Percentiles rank a stretch among this genome's conserved stretches.
phyloP scores from a whole-genome alignment of 352 stramenopile genomes.

The Pythium monospermum region DNA sequence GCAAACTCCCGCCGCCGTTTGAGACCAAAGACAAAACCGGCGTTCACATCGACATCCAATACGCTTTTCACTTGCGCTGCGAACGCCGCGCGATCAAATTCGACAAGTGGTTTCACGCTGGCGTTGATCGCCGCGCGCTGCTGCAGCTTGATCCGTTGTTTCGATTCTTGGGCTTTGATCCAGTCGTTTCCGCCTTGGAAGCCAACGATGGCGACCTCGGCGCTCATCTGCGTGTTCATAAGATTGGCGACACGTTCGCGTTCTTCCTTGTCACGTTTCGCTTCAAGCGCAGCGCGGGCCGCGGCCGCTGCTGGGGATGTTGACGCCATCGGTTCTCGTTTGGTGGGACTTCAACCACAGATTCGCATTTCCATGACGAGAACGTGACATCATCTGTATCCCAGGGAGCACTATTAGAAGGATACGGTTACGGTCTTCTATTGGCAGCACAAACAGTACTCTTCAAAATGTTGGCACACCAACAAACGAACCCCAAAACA shows the following conservation, averaged over 20 bases:
- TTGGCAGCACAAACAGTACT: conserved; percentile 3
- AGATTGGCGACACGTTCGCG: conserved; percentile 9
- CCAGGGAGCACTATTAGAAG: background rate
- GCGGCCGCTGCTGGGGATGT: conserved; percentile 1
- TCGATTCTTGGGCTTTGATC: conserved; percentile 35
- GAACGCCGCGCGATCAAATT: conserved; percentile 62
- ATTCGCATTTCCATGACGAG: too few relatives aligned
- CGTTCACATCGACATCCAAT: conserved; percentile 56
- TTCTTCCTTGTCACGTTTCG: conserved; percentile 19
- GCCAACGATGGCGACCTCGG: conserved; percentile 18
- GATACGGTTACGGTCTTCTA: conserved; percentile 1
- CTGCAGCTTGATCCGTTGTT: conserved; percentile 33
- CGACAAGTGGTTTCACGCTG: conserved; percentile 29
- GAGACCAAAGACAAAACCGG: conserved; percentile 80
- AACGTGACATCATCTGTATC: too few relatives aligned
- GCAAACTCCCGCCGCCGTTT: conserved; percentile 79
- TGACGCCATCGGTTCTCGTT: background rate
- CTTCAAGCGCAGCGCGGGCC: conserved; percentile 16
- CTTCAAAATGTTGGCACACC: too few relatives aligned
- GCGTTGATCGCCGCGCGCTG: conserved; percentile 27
- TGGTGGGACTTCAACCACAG: too few relatives aligned
- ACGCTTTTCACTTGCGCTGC: conserved; percentile 55
- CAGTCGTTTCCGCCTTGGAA: conserved; percentile 58
- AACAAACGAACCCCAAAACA: background rate
- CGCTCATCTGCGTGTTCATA: conserved; percentile 10